Conservation (phyloP, 768 basidiomycete genomes). For the Russula emetica region DNA sequence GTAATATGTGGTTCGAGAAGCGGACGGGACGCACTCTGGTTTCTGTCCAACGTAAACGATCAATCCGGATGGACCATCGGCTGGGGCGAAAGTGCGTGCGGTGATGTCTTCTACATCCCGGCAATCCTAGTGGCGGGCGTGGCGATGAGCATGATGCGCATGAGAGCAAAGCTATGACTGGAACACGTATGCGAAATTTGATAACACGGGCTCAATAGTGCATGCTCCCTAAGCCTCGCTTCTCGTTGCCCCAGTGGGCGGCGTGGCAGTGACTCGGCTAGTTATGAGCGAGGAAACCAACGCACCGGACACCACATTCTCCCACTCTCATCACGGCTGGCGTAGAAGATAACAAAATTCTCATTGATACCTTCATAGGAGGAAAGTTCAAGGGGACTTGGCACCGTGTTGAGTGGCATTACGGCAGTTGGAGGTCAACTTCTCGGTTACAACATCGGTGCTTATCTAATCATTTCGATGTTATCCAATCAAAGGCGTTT, state of each 20-base stretch:
- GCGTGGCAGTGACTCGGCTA: constrained; percentile 8
- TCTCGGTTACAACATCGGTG: too few relatives aligned
- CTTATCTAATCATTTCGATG: constrained; percentile 8
- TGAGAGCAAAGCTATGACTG: too few relatives aligned
- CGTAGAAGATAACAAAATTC: constrained; percentile 62
- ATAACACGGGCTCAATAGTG: neutral
- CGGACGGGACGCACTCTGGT: constrained; percentile 45
- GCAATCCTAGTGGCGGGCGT: constrained; percentile 52
- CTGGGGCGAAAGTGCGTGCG: constrained; percentile 45
- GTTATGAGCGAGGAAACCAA: constrained; percentile 13
- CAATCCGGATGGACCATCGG: constrained; percentile 47
- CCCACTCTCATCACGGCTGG: constrained; percentile 56
- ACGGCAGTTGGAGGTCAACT: neutral
- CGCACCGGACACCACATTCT: constrained; percentile 68
- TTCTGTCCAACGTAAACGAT: constrained; percentile 68
- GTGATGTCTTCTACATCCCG: constrained; percentile 54
- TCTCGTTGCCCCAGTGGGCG: neutral
- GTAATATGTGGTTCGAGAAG: neutral
- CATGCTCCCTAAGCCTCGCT: neutral
- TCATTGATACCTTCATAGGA: constrained; percentile 44
- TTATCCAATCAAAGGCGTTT: too few relatives aligned
- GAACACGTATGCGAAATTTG: constrained; percentile 3
- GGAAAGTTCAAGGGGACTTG: constrained; percentile 39
- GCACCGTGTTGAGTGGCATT: constrained; percentile 26
- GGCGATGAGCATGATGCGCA: constrained; percentile 8